These are phyloP conservation scores for Fusarium siculi DNA, from an alignment of 2,329 filamentous ascomycete genomes.

Conservation along the genomic window DNA sequence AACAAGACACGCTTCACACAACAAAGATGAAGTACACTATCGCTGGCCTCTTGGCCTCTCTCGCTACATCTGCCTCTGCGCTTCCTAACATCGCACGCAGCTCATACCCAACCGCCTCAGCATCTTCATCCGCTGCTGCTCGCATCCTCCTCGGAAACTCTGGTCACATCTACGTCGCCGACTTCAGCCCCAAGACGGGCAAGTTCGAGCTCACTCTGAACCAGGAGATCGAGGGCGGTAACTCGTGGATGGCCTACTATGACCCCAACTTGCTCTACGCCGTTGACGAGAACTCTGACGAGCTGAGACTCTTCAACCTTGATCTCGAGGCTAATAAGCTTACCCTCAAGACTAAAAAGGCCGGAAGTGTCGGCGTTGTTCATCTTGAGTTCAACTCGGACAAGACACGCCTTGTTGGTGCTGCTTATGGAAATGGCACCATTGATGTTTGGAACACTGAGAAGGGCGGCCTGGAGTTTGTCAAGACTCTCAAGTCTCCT, in stretches of 20 bases:
- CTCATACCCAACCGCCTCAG: constrained; percentile 14
- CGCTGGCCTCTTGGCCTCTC: constrained; percentile 34
- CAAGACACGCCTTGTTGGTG: constrained; percentile 57
- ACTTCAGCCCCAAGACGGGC: constrained; percentile 51
- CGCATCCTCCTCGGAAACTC: constrained; percentile 55
- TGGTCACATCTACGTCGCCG: constrained; percentile 53
- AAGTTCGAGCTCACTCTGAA: constrained; percentile 52
- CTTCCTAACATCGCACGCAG: constrained; percentile 27
- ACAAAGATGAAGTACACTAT: constrained; percentile 37
- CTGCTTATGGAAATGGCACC: constrained; percentile 54
- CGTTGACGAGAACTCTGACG: constrained; percentile 58
- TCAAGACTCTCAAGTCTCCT: constrained; percentile 52
- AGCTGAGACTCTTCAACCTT: constrained; percentile 54
- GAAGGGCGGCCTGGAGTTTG: constrained; percentile 49
- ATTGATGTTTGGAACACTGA: constrained; percentile 60
- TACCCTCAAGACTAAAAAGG: constrained; percentile 42
- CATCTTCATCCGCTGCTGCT: constrained; percentile 27
- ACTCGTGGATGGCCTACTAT: constrained; percentile 60
- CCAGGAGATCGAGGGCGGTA: constrained; percentile 48
- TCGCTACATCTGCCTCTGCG: constrained; percentile 32
- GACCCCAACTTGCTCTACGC: constrained; percentile 55
- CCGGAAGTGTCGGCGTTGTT: constrained; percentile 57
- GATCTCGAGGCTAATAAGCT: constrained; percentile 48
- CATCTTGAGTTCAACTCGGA: constrained; percentile 59
- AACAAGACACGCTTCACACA: background rate